A percentile compares a stretch with the other conserved stretches of the same genome.
Conservation (phyloP, 2,329 filamentous ascomycete species). For the Sporothrix curviconia region DNA sequence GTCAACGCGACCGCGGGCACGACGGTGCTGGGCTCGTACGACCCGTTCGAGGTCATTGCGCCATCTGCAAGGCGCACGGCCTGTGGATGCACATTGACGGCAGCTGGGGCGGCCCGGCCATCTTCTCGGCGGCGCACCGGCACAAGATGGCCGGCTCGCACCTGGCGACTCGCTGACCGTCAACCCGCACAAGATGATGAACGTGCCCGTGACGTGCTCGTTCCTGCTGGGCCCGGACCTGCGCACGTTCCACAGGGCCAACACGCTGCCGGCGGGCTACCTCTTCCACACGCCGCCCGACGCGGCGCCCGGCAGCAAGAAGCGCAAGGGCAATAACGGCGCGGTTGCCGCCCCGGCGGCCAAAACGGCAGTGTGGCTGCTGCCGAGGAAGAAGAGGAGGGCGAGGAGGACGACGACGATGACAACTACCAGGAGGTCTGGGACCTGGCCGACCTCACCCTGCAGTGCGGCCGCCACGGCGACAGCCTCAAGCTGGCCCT, state of each 20-base stretch:
- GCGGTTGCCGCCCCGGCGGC: constrained; percentile 85
- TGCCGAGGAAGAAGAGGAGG: too few relatives aligned
- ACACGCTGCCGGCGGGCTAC: constrained; percentile 82
- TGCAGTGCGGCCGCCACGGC: constrained; percentile 83
- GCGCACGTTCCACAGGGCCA: constrained; percentile 69
- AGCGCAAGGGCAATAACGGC: constrained; percentile 54
- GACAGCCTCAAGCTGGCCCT: constrained; percentile 85
- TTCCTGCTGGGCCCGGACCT: constrained; percentile 79
- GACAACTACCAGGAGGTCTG: constrained; percentile 52
- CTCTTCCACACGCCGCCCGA: constrained; percentile 56
- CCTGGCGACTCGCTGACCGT: constrained; percentile 72
- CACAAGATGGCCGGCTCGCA: constrained; percentile 63
- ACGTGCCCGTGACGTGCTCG: constrained; percentile 81
- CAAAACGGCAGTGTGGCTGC: too few relatives aligned
- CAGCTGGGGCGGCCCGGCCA: constrained; percentile 79
- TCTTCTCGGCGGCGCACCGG: constrained; percentile 63
- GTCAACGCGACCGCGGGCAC: constrained; percentile 95
- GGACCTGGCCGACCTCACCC: constrained; percentile 86
- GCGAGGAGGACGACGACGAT: constrained; percentile 17
- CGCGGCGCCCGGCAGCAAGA: too few relatives aligned
- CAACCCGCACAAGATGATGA: constrained; percentile 97
- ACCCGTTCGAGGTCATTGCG: constrained; percentile 66
- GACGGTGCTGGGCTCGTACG: constrained; percentile 84
- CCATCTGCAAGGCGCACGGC: constrained; percentile 62
- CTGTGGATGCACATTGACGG: constrained; percentile 93